A percentile compares a stretch with the other conserved stretches of the same genome.
Evolutionary conservation across 805 yeast genomes (phyloP).

Genomic region (Nakazawaea peltata): DNA sequence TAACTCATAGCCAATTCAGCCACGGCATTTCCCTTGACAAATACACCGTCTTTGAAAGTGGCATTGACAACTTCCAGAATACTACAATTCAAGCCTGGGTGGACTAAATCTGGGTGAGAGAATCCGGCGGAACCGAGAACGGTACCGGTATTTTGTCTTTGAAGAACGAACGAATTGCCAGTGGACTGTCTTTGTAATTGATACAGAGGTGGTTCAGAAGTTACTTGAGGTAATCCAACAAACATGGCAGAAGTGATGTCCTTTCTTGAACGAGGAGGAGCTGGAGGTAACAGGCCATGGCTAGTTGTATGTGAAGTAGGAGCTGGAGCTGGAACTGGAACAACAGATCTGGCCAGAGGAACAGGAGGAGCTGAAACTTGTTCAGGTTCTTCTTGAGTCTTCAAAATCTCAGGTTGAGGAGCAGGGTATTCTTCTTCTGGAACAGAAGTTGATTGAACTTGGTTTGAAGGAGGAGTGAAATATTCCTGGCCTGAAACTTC

Average conservation of each 20-base stretch:
- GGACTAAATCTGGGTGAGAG: constrained; percentile 42
- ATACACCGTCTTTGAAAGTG: constrained; percentile 57
- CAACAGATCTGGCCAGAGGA: constrained; percentile 9
- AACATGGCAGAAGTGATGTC: constrained; percentile 39
- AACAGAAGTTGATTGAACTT: no score
- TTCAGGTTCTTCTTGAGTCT: constrained; percentile 4
- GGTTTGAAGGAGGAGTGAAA: background rate
- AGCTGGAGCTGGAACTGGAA: constrained; percentile 4
- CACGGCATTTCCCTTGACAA: constrained; percentile 51
- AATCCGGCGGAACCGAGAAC: constrained; percentile 19
- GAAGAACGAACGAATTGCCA: constrained; percentile 27
- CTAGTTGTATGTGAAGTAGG: background rate
- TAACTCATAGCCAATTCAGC: constrained; percentile 87
- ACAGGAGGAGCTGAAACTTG: constrained; percentile 2
- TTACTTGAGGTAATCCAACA: constrained; percentile 23
- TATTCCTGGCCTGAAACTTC: constrained; percentile 4
- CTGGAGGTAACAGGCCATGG: constrained; percentile 20
- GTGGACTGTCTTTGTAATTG: constrained; percentile 33
- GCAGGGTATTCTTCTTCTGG: no score
- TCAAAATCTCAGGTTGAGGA: no score
- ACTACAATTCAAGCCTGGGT: constrained; percentile 71
- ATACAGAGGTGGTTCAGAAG: background rate
- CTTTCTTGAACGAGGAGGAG: constrained; percentile 28
- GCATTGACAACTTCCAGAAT: constrained; percentile 83
- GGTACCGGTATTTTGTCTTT: constrained; percentile 22